phyloP scores from a whole-genome alignment of 2,329 filamentous ascomycete genomes.

The Xylaria sp. region DNA sequence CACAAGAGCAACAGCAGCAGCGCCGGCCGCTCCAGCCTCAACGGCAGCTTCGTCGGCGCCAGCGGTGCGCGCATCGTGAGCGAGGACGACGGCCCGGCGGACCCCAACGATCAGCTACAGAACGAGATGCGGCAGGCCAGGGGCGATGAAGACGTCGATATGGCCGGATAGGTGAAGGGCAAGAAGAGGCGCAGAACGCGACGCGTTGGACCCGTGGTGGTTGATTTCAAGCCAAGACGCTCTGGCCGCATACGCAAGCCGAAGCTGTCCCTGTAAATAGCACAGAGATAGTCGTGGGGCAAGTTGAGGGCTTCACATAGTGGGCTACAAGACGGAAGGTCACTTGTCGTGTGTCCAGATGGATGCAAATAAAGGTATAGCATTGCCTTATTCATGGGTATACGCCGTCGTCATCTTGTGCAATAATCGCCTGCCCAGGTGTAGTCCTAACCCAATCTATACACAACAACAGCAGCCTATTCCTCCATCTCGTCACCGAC shows the following conservation, averaged over 20 bases:
- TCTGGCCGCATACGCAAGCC: background rate
- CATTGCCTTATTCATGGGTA: constrained; percentile 33
- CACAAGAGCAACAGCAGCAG: constrained; percentile 41
- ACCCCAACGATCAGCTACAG: constrained; percentile 57
- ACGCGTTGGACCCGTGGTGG: background rate
- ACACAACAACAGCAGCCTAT: constrained; percentile 34
- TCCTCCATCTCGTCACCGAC: constrained; percentile 64
- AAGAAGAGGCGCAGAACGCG: no score
- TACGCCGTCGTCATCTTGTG: constrained; percentile 25
- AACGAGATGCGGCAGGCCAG: constrained; percentile 56
- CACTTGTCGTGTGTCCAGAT: background rate
- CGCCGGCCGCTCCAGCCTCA: constrained; percentile 29
- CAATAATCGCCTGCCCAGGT: constrained; percentile 11
- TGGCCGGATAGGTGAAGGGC: constrained; percentile 55
- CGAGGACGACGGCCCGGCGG: constrained; percentile 39
- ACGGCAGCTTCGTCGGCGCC: constrained; percentile 34
- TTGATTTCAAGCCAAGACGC: background rate
- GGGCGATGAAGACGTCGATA: constrained; percentile 56
- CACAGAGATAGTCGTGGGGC: background rate
- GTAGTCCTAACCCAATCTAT: background rate
- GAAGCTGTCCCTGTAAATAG: background rate
- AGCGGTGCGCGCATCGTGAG: constrained; percentile 33
- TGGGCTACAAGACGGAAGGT: background rate
- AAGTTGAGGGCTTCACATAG: background rate
- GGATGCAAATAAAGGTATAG: constrained; percentile 8